Evolutionary conservation across 2,329 filamentous ascomycete genomes (phyloP).

Genomic region (Pestalotiopsis sp.): DNA sequence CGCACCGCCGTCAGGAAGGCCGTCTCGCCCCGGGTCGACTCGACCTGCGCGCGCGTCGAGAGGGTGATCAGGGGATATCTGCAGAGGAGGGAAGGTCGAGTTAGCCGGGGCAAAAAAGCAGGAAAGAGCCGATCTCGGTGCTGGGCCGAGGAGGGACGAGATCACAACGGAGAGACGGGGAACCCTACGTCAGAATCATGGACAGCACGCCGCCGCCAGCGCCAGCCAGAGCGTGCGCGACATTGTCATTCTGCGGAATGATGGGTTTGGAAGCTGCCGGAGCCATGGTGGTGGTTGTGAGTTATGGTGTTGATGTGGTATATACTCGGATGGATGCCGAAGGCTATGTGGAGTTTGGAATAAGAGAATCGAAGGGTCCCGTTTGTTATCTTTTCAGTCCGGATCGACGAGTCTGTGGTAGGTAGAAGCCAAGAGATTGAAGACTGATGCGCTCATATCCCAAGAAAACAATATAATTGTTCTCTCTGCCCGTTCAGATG

Average conservation of each 20-base stretch:
- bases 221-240: slow-evolving; percentile 91
- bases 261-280: slow-evolving; percentile 59
- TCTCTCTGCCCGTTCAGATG: neutral
- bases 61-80: slow-evolving; percentile 97
- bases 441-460: slow-evolving; percentile 7
- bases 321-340: neutral
- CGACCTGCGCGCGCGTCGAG: slow-evolving; percentile 95
- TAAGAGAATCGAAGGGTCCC: neutral
- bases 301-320: neutral
- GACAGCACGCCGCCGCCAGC: slow-evolving; percentile 92
- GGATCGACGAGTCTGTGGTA: neutral
- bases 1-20: slow-evolving; percentile 82
- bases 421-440: neutral
- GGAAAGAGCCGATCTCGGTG: neutral
- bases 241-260: slow-evolving; percentile 90
- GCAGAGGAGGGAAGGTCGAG: slow-evolving; percentile 8
- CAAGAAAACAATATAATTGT: neutral
- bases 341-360: neutral
- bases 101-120: neutral
- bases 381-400: neutral
- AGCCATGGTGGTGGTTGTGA: slow-evolving; percentile 20
- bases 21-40: slow-evolving; percentile 89
- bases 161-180: neutral
- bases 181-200: slow-evolving; percentile 83
- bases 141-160: neutral